These are phyloP conservation scores for Funneliformis geosporum DNA, from an alignment of 192 early-diverging fungal genomes.

Conservation along the genomic window DNA sequence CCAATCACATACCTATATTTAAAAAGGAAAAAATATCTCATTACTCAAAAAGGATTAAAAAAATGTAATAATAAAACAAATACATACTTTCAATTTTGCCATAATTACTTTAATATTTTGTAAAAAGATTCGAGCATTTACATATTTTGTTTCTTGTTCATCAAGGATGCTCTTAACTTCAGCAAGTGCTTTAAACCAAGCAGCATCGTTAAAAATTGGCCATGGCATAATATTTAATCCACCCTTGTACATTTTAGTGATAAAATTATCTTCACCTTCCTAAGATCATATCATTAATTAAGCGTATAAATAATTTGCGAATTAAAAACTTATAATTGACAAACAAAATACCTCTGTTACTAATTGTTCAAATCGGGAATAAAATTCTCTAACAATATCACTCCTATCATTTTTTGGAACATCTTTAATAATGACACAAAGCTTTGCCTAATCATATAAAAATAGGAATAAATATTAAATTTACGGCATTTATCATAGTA, in stretches of 20 bases:
- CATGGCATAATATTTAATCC: too few relatives aligned
- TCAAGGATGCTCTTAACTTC: too few relatives aligned
- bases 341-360: background rate
- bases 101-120: conserved; percentile 22
- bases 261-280: too few relatives aligned
- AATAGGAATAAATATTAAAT: background rate
- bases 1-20: conserved; percentile 17
- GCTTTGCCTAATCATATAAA: background rate
- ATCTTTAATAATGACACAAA: conserved; percentile 32
- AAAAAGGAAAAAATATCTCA: background rate
- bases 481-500: background rate
- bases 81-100: conserved; percentile 5
- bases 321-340: background rate
- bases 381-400: too few relatives aligned
- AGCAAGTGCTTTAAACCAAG: too few relatives aligned
- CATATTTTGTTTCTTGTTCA: background rate
- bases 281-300: too few relatives aligned
- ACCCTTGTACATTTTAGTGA: too few relatives aligned
- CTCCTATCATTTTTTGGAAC: conserved; percentile 1
- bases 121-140: conserved; percentile 19
- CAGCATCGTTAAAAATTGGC: too few relatives aligned
- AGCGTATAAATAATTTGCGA: background rate
- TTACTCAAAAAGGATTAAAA: background rate
- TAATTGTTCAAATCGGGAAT: too few relatives aligned
- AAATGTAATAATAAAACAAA: background rate